Evolutionary conservation across 371 early-diverging fungal genomes (phyloP), one percentile per base, ranked within the genome.

Genomic region (Amoeboaphelidium occidentale): DNA sequence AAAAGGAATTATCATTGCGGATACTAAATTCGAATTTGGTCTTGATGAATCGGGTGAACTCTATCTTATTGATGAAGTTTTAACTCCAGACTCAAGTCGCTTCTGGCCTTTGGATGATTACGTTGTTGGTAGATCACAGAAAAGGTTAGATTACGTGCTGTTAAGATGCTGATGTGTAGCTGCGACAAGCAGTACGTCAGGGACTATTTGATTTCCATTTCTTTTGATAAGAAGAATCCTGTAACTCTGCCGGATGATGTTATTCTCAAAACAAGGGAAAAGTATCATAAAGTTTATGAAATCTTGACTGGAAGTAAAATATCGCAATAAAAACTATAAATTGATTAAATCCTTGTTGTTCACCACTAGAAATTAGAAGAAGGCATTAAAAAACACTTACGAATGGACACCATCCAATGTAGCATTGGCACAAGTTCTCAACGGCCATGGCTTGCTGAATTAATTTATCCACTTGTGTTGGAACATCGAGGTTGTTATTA

Each of bases 1-100:
- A 28, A 76, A 70, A 57, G 92, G 92, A 27, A 91, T 93, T 52
- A 85, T 96, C 50, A 89, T 96, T 65, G 97, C 97, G 12, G 97
- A 96, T 57, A 96, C 97, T 46, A 96, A 96, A 63, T 90, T 96
- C 57, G 97, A 96, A 63, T 93, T 96, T 71, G 97, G 97, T 49
- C 73, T 81, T 23, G 88, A 93, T 62, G 70, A 70, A 1, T 27
- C 47, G 45, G 17, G 28, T 2, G 27, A 49, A n/a, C 58, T 93
- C 24, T 74, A 79, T 51, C 62, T 96, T 53, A 79, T 84, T 20
- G 97, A 96, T 58, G 97, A 96, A 64, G 92, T 86, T 21, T 70
- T 96, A 56, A 96, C 97, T 1, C 96, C 93, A 41, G 97, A 96
- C 53, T 96, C 94, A 43, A 91, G 91, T 26, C 70, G 97, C 21